Evolutionary conservation across 495 filamentous ascomycete genomes (phyloP).

Genomic region (Penicillium argentinense): DNA sequence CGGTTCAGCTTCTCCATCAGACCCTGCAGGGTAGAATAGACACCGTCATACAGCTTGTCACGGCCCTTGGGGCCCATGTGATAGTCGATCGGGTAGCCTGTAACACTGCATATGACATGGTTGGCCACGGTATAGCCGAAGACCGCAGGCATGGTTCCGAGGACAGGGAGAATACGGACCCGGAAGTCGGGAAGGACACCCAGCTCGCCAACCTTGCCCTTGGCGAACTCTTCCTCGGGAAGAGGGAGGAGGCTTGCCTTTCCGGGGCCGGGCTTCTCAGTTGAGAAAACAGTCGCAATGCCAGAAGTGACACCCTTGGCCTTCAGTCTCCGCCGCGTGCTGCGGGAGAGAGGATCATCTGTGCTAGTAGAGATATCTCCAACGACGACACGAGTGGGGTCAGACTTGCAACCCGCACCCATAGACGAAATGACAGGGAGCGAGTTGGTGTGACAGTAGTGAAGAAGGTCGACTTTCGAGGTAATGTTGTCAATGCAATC

Average conservation of each 20-base stretch:
- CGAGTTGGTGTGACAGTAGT: conserved; percentile 76
- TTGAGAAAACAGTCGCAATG: conserved; percentile 90
- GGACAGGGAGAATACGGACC: conserved; percentile 86
- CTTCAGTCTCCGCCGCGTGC: conserved; percentile 77
- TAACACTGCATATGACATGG: conserved; percentile 82
- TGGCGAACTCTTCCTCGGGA: conserved; percentile 81
- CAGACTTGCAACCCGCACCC: conserved; percentile 97
- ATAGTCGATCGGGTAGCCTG: conserved; percentile 86
- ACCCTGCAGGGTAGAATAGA: conserved; percentile 69
- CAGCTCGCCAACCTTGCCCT: conserved; percentile 84
- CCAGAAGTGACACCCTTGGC: conserved; percentile 77
- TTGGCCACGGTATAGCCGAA: conserved; percentile 92
- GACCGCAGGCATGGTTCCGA: conserved; percentile 95
- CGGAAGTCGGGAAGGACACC: conserved; percentile 90
- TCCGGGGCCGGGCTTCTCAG: conserved; percentile 85
- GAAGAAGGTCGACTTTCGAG: conserved; percentile 87
- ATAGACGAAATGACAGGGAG: conserved; percentile 89
- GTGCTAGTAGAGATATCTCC: conserved; percentile 88
- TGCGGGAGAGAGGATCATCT: conserved; percentile 86
- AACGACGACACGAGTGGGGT: conserved; percentile 88
- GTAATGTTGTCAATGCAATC: conserved; percentile 99
- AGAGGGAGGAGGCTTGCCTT: conserved; percentile 89
- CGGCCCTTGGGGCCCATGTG: conserved; percentile 69
- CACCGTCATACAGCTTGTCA: conserved; percentile 86
- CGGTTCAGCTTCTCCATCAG: conserved; percentile 71